phyloP scores from a whole-genome alignment of 805 yeast species.

The Starmerella roubikii region DNA sequence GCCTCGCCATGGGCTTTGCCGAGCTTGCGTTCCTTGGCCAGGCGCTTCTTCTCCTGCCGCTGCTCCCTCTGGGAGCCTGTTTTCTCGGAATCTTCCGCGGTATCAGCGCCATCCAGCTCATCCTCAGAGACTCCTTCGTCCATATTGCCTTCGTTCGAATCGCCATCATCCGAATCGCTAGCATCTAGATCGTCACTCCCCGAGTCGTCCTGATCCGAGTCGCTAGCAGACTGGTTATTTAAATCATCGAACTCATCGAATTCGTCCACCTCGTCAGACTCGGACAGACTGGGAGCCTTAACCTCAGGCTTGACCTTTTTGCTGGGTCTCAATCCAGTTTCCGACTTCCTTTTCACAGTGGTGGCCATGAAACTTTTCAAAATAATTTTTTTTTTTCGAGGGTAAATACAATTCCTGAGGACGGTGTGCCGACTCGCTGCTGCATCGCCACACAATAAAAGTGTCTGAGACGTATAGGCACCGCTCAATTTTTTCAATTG shows the following conservation, averaged over 20 bases:
- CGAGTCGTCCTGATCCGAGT: too few relatives aligned
- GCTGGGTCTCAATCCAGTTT: background rate
- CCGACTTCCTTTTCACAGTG: constrained; percentile 6
- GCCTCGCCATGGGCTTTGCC: constrained; percentile 77
- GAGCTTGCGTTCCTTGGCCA: constrained; percentile 69
- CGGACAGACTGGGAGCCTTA: constrained; percentile 1
- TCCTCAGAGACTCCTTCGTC: constrained; percentile 17
- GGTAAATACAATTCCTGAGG: too few relatives aligned
- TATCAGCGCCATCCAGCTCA: constrained; percentile 9
- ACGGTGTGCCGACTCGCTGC: too few relatives aligned
- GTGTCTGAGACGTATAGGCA: too few relatives aligned
- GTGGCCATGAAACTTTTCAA: background rate
- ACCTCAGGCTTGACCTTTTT: constrained; percentile 21
- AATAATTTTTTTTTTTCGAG: too few relatives aligned
- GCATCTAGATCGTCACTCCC: too few relatives aligned
- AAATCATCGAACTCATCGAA: too few relatives aligned
- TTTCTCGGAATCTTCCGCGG: constrained; percentile 7
- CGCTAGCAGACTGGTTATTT: too few relatives aligned
- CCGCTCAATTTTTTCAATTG: too few relatives aligned
- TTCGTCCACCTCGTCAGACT: constrained; percentile 14
- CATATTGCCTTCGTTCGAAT: constrained; percentile 12
- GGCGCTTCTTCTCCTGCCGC: constrained; percentile 63
- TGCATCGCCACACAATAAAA: too few relatives aligned
- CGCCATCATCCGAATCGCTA: constrained; percentile 1
- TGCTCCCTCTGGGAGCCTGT: constrained; percentile 28